Conservation (phyloP, 139 green algal genomes). For the Closterium sp. region DNA sequence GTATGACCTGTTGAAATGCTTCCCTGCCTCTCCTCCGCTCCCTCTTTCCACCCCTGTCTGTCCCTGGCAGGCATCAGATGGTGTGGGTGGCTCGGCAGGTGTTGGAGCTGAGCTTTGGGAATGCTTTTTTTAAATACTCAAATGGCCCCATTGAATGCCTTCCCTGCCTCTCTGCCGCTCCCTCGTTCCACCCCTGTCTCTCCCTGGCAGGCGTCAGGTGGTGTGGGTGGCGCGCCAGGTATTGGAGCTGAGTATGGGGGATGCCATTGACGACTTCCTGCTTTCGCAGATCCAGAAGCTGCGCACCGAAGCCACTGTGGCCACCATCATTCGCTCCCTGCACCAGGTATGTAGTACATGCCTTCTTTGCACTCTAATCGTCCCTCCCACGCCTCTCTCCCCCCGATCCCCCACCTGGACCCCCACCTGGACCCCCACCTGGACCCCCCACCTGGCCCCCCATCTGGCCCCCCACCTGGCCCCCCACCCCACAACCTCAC, state of each 20-base stretch:
- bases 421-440: not conserved
- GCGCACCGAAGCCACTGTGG: not conserved
- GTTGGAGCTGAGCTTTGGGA: constrained; percentile 18
- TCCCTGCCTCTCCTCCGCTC: too few species aligned
- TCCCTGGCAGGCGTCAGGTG: constrained; percentile 31
- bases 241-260: constrained; percentile 34
- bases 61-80: constrained; percentile 24
- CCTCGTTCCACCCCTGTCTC: not conserved
- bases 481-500: not conserved
- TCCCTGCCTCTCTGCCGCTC: not conserved
- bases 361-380: not conserved
- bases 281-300: constrained; percentile 28
- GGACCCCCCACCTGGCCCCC: not conserved
- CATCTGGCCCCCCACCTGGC: not conserved
- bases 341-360: not conserved
- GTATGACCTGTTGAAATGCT: too few species aligned
- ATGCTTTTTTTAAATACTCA: constrained; percentile 37
- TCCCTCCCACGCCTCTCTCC: not conserved
- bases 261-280: constrained; percentile 46
- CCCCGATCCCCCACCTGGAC: not conserved
- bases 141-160: too few species aligned
- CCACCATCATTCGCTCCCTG: constrained; percentile 7
- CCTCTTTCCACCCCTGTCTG: too few species aligned
- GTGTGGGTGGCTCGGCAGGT: constrained; percentile 37
- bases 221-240: constrained; percentile 39